phyloP scores from a whole-genome alignment of 129 eudicot species.

The Ambrosia artemisiifolia region DNA sequence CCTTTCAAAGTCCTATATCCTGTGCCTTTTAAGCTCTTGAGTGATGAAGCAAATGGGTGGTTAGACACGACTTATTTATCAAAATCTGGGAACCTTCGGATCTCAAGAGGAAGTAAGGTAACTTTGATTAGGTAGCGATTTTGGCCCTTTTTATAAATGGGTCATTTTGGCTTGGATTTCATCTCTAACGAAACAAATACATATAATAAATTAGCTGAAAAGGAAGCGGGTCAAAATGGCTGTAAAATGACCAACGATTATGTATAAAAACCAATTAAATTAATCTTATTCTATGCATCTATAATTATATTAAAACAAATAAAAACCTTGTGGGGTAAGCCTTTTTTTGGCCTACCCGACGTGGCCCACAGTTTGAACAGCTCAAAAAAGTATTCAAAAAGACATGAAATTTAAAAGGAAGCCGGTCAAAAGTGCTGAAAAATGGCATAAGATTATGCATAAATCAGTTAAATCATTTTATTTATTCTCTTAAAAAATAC shows the following conservation, averaged over 20 bases:
- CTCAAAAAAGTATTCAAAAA: neutral
- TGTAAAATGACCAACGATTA: neutral
- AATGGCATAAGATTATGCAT: too few species aligned
- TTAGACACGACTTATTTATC: constrained; percentile 91
- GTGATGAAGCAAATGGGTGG: constrained; percentile 99
- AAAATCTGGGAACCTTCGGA: constrained; percentile 82
- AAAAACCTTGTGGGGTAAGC: neutral
- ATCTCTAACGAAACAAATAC: neutral
- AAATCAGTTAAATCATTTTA: too few species aligned
- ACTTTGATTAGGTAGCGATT: constrained; percentile 12
- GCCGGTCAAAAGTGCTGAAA: too few species aligned
- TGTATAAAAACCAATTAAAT: neutral
- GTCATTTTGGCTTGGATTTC: neutral
- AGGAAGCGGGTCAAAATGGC: neutral
- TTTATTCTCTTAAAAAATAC: too few species aligned
- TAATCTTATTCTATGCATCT: neutral
- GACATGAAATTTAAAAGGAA: neutral
- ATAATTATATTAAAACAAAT: neutral
- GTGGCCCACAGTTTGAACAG: neutral
- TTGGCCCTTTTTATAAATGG: constrained; percentile 6
- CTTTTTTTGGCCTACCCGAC: neutral
- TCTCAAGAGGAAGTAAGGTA: constrained; percentile 97
- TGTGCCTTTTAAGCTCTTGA: constrained; percentile 89
- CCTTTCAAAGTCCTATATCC: constrained; percentile 97
- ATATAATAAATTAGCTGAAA: neutral